These are phyloP conservation scores for Akanthomyces lecanii DNA, from an alignment of 2,329 filamentous ascomycete species.

Conservation along the genomic window DNA sequence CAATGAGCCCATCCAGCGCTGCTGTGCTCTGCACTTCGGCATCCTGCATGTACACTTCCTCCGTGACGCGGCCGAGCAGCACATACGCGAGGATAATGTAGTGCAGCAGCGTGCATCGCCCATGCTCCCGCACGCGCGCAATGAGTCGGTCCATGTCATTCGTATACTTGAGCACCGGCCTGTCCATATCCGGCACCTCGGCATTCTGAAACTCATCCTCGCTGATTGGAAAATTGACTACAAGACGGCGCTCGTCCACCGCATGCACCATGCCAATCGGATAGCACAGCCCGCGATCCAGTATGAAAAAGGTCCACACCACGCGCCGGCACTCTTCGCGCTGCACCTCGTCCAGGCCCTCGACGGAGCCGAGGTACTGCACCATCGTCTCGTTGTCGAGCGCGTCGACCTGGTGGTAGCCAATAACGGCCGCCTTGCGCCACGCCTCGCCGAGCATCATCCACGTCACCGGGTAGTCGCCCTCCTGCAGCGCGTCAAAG, in stretches of 20 bases:
- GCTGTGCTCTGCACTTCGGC: constrained; percentile 15
- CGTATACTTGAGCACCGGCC: constrained; percentile 12
- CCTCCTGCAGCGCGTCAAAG: constrained; percentile 21
- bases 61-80: constrained; percentile 22
- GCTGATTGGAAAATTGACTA: constrained; percentile 23
- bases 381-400: constrained; percentile 3
- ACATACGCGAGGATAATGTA: constrained; percentile 24
- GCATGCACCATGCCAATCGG: constrained; percentile 24
- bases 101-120: constrained; percentile 19
- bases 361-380: constrained; percentile 15
- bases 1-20: constrained; percentile 19
- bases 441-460: constrained; percentile 24
- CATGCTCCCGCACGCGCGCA: constrained; percentile 18
- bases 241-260: constrained; percentile 24
- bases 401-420: constrained; percentile 20
- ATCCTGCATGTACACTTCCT: constrained; percentile 20
- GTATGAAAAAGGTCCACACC: constrained; percentile 25
- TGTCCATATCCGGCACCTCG: background rate
- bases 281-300: constrained; percentile 25
- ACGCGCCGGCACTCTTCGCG: constrained; percentile 22
- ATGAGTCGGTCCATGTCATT: constrained; percentile 21
- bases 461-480: constrained; percentile 22
- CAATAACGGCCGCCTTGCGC: constrained; percentile 23
- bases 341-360: constrained; percentile 19
- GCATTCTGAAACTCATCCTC: constrained; percentile 21